phyloP scores from a whole-genome alignment of 345 rosid genomes.

The Salix koriyanagi region DNA sequence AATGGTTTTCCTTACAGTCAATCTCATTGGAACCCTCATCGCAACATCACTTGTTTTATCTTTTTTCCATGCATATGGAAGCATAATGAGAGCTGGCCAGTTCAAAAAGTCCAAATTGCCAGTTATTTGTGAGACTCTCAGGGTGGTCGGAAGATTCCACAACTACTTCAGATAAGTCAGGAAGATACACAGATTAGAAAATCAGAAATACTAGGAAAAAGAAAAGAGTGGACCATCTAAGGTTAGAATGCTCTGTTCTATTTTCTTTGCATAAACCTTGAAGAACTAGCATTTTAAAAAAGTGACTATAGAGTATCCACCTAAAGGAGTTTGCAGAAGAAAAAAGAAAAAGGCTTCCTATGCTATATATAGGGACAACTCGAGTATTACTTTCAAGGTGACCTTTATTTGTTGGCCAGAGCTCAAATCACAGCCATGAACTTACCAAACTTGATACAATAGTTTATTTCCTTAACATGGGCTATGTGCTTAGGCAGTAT shows the following conservation, averaged over 20 bases:
- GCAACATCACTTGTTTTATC: conserved; percentile 41
- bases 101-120: conserved; percentile 65
- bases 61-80: conserved; percentile 53
- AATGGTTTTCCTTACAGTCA: conserved; percentile 59
- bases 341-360: neutral
- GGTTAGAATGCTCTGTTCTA: neutral
- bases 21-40: conserved; percentile 33
- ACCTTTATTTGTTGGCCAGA: neutral
- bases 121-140: conserved; percentile 28
- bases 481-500: neutral
- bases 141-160: conserved; percentile 42
- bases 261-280: neutral
- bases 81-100: conserved; percentile 64
- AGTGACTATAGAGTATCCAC: neutral
- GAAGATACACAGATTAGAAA: no score
- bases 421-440: neutral
- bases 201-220: neutral
- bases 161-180: conserved; percentile 24
- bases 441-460: neutral
- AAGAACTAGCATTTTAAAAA: neutral
- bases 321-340: neutral
- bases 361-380: neutral
- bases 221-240: neutral
- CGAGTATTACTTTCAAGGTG: neutral
- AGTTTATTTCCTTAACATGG: neutral